A percentile compares a stretch with the other conserved stretches of the same genome.
Evolutionary conservation across 208 protist species (phyloP).

Genomic region (Trichomonas vaginalis): DNA sequence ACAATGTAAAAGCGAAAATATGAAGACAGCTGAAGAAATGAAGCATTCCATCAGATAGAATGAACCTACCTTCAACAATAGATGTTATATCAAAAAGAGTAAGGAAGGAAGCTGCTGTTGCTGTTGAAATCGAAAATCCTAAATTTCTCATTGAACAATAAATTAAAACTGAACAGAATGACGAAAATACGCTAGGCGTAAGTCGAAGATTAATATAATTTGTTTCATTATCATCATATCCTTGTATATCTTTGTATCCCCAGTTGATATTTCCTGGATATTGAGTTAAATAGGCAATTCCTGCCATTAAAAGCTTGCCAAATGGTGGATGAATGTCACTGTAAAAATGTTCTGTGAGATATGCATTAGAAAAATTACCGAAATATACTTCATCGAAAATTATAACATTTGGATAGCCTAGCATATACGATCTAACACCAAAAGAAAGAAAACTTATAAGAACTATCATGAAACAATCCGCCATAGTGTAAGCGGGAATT

Average conservation of each 20-base stretch:
- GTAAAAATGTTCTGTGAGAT: neutral
- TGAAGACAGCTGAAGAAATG: neutral
- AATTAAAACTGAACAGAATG: neutral
- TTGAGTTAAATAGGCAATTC: neutral
- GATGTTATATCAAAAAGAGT: neutral
- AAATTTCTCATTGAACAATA: neutral
- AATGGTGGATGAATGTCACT: neutral
- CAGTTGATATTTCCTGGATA: neutral
- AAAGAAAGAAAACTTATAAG: neutral
- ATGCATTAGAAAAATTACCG: neutral
- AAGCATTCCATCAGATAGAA: neutral
- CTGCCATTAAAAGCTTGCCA: neutral
- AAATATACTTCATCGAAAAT: conserved; percentile 7
- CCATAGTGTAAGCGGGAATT: neutral
- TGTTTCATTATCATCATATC: neutral
- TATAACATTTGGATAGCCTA: neutral
- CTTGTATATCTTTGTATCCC: neutral
- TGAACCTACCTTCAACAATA: neutral
- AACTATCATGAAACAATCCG: neutral
- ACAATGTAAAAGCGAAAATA: neutral
- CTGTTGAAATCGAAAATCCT: neutral
- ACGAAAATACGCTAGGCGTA: neutral
- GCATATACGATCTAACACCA: neutral
- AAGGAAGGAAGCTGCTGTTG: neutral
- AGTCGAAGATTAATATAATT: neutral